Conservation (phyloP, 371 early-diverging fungal genomes). For the Capniomyces stellatus region DNA sequence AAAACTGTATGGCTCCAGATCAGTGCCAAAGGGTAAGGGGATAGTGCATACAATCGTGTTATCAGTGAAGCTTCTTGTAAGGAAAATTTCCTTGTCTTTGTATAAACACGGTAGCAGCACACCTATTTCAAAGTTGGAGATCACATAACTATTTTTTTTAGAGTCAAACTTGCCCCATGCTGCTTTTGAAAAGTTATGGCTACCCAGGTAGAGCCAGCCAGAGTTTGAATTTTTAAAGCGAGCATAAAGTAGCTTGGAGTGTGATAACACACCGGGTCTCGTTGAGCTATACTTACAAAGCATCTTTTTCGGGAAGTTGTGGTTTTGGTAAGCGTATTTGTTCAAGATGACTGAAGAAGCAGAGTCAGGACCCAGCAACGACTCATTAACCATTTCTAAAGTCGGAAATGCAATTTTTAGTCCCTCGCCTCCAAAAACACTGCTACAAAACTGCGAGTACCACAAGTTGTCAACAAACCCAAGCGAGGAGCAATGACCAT, state of each 20-base stretch:
- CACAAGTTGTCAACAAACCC: neutral
- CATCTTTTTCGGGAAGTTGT: constrained; percentile 2
- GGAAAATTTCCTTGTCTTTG: constrained; percentile 7
- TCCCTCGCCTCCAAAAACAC: neutral
- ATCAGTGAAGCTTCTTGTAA: constrained; percentile 1
- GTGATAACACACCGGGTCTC: constrained; percentile 5
- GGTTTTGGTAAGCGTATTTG: neutral
- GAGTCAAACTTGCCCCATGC: constrained; percentile 13
- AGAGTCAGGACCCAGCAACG: neutral
- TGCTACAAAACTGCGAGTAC: neutral
- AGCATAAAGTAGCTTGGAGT: constrained; percentile 13
- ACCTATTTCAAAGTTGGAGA: constrained; percentile 21
- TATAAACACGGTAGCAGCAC: constrained; percentile 7
- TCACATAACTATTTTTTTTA: neutral
- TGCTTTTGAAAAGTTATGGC: constrained; percentile 20
- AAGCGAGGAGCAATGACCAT: neutral
- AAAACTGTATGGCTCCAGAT: constrained; percentile 9
- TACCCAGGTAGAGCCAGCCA: constrained; percentile 22
- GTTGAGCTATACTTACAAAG: constrained; percentile 7
- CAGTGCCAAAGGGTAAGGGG: constrained; percentile 15
- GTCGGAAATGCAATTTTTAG: constrained; percentile 1
- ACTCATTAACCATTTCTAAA: neutral
- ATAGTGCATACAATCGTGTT: constrained; percentile 6
- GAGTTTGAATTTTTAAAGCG: neutral
- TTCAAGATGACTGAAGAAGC: constrained; percentile 10